Percentiles rank a stretch among this genome's conserved stretches.
Evolutionary conservation across 306 rosid genomes (phyloP).

Genomic region (Castanea mollissima): DNA sequence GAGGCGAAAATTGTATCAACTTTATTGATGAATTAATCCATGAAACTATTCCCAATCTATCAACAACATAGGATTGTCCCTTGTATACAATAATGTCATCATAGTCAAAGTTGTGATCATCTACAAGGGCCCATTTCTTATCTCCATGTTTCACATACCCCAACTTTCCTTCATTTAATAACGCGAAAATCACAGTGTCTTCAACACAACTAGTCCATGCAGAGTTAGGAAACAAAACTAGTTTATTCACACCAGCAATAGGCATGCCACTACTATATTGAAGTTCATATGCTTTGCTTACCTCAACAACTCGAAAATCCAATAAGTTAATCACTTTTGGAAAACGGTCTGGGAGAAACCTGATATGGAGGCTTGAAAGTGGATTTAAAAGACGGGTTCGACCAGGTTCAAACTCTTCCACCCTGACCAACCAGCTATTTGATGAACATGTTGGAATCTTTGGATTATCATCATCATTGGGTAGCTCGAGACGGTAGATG

Average conservation of each 20-base stretch:
- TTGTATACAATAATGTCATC: conserved; percentile 34
- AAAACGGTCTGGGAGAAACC: neutral
- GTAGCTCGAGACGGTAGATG: conserved; percentile 12
- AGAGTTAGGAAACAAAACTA: conserved; percentile 5
- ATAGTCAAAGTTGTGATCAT: conserved; percentile 3
- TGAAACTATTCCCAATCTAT: conserved; percentile 31
- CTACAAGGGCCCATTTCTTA: conserved; percentile 2
- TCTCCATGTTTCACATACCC: conserved; percentile 16
- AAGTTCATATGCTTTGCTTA: neutral
- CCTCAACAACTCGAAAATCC: conserved; percentile 24
- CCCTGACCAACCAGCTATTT: conserved; percentile 26
- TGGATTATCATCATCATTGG: neutral
- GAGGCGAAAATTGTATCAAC: conserved; percentile 35
- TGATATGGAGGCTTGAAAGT: neutral
- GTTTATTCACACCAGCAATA: neutral
- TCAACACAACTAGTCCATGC: neutral
- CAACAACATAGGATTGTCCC: conserved; percentile 35
- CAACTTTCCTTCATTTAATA: neutral
- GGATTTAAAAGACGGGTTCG: conserved; percentile 14
- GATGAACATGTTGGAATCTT: neutral
- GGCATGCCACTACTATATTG: neutral
- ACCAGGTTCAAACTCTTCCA: neutral
- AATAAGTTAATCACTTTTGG: conserved; percentile 14
- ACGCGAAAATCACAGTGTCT: neutral
- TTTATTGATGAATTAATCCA: conserved; percentile 27